Evolutionary conservation across 768 basidiomycete genomes (phyloP), one percentile per base, ranked within the genome.

Genomic region (Russula olivacea): DNA sequence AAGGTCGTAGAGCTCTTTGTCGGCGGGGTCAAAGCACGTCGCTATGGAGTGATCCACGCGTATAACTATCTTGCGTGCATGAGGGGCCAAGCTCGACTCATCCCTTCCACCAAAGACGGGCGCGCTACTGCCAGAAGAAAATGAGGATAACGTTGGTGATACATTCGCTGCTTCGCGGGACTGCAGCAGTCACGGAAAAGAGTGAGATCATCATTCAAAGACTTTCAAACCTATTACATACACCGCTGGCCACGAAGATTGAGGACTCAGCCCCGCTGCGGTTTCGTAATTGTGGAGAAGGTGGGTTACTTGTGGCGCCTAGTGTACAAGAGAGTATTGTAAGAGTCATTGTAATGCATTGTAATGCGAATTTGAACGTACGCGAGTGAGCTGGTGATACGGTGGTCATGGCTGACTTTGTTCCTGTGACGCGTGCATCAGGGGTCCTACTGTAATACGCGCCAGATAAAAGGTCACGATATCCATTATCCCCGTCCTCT

Each of bases 1-100:
- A 11, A 91, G 77, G 50, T 85, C 82, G 68, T 91, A 91, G 23
- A 93, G 77, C 67, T 90, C 86, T 74, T 79, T 84, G 74, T 93
- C 91, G 25, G 80, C 77, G 15, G 83, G 80, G 72, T 92, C 89
- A 68, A 93, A 93, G 66, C 83, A 87, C 38, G 88, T 88, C 59
- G 84, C 71, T 47, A 90, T 76, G 8, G 86, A 75, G 5, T 86
- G 81, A 71, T 91, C 89, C 25, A 83, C 76, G 47, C 86, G 84
- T 68, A 90, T 79, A 23, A 75, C 67, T 38, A 80, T 71, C 68
- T 74, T 79, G 71, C 72, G 76, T 55, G 70, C 59, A 28, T 71
- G 73, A 28, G 69, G 70, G 45, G 38, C 54, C 19, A 17, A 30
- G 19, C 58, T 45, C 38, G 58, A 45, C 34, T 38, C 59, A 21